Base-by-base conservation (phyloP, 139 green algal genomes). In the Chlorella vulgaris region DNA sequence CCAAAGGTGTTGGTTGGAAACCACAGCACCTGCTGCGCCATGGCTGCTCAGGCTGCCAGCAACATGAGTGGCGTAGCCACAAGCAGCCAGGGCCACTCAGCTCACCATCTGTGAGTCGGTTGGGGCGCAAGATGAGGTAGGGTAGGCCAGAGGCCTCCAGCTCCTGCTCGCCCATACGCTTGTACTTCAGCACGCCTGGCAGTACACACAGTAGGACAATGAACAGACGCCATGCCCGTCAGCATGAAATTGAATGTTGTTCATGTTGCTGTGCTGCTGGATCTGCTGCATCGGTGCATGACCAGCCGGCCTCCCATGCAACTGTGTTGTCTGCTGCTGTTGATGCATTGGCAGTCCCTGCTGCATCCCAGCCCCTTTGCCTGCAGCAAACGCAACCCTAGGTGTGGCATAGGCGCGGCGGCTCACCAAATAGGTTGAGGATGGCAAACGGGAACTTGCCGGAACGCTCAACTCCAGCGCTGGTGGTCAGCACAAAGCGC, bases 181-280 rank as follows among this genome's bases (percentile, higher is more conserved):
- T 99, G 86, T 88, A 98, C 66, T 93, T 95, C 24, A 99, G 90
- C 33, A 99, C 96, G 29, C 93, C 92, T 95, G 91, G n/a, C n/a
- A 55, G 3, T 35, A 24, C 28, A 39, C 24, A 35, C 31, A 21
- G 7, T 3, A 38, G 38, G 63, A 18, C 18, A 8, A 22, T 15
- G 7, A n/a, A n/a, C n/a, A n/a, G n/a, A n/a, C n/a, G n/a, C n/a
- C n/a, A n/a, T n/a, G n/a, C n/a, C n/a, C n/a, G n/a, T n/a, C n/a
- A n/a, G n/a, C n/a, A n/a, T n/a, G n/a, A 58, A 58, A 58, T 58
- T 58, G 10, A 58, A 58, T 58, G 47, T 10, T 10, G 47, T 58
- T 58, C 47, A 58, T 58, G 47, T 58, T 58, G 47, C 47, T n/a
- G n/a, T n/a, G n/a, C n/a, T n/a, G n/a, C n/a, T n/a, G n/a, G n/a